Percentiles rank a stretch among this genome's conserved stretches.
phyloP scores from a whole-genome alignment of 2,329 filamentous ascomycete genomes.

The Calycina marina region DNA sequence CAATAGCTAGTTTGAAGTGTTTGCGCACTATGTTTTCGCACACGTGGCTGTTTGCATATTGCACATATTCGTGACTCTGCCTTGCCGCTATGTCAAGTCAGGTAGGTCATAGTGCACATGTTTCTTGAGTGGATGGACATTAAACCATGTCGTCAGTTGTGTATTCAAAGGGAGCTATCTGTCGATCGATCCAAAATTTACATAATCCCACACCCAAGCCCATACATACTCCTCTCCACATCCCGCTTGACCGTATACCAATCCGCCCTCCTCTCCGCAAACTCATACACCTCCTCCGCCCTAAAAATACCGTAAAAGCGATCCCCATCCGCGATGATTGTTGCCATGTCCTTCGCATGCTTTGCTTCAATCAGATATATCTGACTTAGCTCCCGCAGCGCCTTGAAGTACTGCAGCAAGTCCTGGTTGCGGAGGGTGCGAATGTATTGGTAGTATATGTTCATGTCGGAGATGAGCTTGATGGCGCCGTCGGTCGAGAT shows the following conservation, averaged over 20 bases:
- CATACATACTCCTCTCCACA: conserved; percentile 96
- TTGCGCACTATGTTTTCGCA: too few relatives aligned
- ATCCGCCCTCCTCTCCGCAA: conserved; percentile 36
- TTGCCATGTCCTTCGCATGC: conserved; percentile 88
- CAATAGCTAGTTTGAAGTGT: too few relatives aligned
- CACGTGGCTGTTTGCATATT: too few relatives aligned
- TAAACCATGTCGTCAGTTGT: too few relatives aligned
- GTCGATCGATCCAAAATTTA: conserved; percentile 28
- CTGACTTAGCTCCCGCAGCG: conserved; percentile 81
- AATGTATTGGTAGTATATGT: conserved; percentile 79
- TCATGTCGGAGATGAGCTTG: conserved; percentile 92
- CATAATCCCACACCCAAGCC: conserved; percentile 78
- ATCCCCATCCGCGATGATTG: conserved; percentile 82
- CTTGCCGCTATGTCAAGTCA: too few relatives aligned
- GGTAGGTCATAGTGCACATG: not conserved
- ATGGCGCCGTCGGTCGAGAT: conserved; percentile 81
- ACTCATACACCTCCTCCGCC: conserved; percentile 69
- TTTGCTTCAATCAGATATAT: conserved; percentile 82
- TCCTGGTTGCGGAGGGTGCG: conserved; percentile 69
- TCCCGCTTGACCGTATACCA: conserved; percentile 83
- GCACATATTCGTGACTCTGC: too few relatives aligned
- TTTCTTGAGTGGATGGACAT: not conserved
- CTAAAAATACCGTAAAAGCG: conserved; percentile 86
- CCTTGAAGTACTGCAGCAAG: conserved; percentile 78
- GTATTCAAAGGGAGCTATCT: too few relatives aligned